Base-by-base conservation (phyloP, 2,329 filamentous ascomycete species). In the Stenocarpella maydis region DNA sequence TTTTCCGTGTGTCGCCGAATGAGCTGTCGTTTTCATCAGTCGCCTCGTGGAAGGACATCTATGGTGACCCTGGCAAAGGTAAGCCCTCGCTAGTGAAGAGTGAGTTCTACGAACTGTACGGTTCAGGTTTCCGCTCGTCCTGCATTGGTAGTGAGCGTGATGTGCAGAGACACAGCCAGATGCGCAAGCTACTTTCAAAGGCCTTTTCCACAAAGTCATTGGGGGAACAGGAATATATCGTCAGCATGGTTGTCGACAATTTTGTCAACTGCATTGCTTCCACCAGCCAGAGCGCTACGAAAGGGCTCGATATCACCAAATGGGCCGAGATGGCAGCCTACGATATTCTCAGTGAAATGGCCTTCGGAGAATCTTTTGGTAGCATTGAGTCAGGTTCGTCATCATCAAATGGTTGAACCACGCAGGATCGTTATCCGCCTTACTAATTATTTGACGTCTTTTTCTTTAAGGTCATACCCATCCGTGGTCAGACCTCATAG, bases 341-440 rank as follows among this genome's bases (percentile, higher is more conserved):
- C 72, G 80, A 80, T 71, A 76, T 80, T 26, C 74, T 81, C 31
- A 80, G 81, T 24, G 81, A 83, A 68, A 77, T 84, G 60, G 78
- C 81, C 0, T 84, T 83, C 72, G 82, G 81, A 4, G 78, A 82
- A 65, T 77, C 77, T 1, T 82, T 81, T 72, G 73, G 74, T 12
- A 75, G 73, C 68, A 58, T 80, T 15, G 69, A 76, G 34, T 71
- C 66, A 52, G 76, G 77, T 76, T 52, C 14, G 70, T 10, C 65
- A 28, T 15, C n/a, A n/a, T n/a, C n/a, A n/a, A n/a, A n/a, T n/a
- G n/a, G n/a, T n/a, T n/a, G n/a, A n/a, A n/a, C n/a, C n/a, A 1
- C 7, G 8, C 9, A 34, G 31, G 31, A 9, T 34, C 4, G 9
- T 9, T 34, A 9, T 4, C 9, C 31, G 4, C 31, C 31, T 34